Percentiles rank a stretch among this genome's conserved stretches.
Evolutionary conservation across 495 filamentous ascomycete species (phyloP).

Genomic region (Tuber umbilicatum): DNA sequence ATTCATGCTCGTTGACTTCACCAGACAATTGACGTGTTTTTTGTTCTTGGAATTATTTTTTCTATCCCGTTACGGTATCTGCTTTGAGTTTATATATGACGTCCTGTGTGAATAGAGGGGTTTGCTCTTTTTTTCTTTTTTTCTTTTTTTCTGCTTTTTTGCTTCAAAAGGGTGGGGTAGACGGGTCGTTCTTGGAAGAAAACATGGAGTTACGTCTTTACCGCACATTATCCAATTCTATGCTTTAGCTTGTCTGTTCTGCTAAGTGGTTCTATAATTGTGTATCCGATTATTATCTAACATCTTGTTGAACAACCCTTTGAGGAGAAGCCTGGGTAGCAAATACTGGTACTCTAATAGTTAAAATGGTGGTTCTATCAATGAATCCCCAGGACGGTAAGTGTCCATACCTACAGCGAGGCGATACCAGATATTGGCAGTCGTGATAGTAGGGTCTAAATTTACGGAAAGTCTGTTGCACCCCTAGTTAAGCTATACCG

Average conservation of each 20-base stretch:
- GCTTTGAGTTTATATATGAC: not conserved
- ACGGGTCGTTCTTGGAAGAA: not conserved
- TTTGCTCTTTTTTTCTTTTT: not conserved
- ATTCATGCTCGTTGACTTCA: slow-evolving; percentile 3
- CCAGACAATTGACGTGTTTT: slow-evolving; percentile 9
- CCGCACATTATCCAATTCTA: not conserved
- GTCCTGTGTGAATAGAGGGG: slow-evolving; percentile 17
- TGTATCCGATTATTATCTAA: not conserved
- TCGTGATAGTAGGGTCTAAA: not conserved
- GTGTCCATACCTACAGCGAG: not conserved
- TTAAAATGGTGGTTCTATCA: not conserved
- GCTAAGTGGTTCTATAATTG: slow-evolving; percentile 1
- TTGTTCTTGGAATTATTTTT: slow-evolving; percentile 6
- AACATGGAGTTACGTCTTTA: slow-evolving; percentile 1
- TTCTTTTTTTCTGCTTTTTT: not conserved
- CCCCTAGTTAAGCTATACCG: not conserved
- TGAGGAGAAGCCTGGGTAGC: not conserved
- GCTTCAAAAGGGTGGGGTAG: slow-evolving; percentile 6
- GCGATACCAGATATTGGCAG: not conserved
- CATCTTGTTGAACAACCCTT: not conserved
- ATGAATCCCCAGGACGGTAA: not conserved
- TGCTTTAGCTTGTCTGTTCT: not conserved
- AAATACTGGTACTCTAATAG: not conserved
- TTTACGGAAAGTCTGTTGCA: not conserved
- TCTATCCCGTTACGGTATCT: slow-evolving; percentile 6